Percentiles rank a stretch among this genome's conserved stretches.
Evolutionary conservation across 2,329 filamentous ascomycete genomes (phyloP).

Genomic region (Ceratocystis destructans): DNA sequence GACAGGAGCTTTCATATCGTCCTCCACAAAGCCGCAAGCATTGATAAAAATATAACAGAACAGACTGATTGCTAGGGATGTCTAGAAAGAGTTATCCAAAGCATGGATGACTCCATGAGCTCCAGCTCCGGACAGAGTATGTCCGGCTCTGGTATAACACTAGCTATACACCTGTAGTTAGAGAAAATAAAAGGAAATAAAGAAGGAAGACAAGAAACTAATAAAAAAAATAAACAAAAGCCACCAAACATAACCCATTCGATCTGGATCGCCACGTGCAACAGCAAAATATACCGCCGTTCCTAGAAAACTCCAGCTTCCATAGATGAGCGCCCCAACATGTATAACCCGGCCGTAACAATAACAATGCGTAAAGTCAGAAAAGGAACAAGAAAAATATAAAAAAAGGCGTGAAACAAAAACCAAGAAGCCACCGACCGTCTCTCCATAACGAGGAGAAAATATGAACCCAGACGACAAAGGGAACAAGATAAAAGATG

Average conservation of each 20-base stretch:
- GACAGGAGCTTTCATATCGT: neutral
- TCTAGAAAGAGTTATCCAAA: neutral
- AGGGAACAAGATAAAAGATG: slow-evolving; percentile 1
- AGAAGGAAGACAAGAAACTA: neutral
- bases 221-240: neutral
- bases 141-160: neutral
- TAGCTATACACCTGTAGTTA: neutral
- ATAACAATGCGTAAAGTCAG: neutral
- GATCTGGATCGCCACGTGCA: neutral
- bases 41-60: neutral
- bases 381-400: neutral
- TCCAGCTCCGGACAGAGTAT: neutral
- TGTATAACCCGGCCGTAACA: neutral
- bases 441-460: neutral
- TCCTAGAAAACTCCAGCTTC: slow-evolving; percentile 7
- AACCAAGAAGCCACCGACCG: neutral
- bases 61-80: neutral
- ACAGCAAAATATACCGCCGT: slow-evolving; percentile 6
- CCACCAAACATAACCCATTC: neutral
- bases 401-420: neutral
- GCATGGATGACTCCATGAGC: neutral
- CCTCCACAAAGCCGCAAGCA: neutral
- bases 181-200: neutral
- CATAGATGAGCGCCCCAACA: neutral
- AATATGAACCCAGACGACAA: slow-evolving; percentile 4